Percentiles rank a stretch among this genome's conserved stretches.
These are phyloP conservation scores for Monilinia fructigena DNA, from an alignment of 2,329 filamentous ascomycete genomes.

Conservation along the genomic window DNA sequence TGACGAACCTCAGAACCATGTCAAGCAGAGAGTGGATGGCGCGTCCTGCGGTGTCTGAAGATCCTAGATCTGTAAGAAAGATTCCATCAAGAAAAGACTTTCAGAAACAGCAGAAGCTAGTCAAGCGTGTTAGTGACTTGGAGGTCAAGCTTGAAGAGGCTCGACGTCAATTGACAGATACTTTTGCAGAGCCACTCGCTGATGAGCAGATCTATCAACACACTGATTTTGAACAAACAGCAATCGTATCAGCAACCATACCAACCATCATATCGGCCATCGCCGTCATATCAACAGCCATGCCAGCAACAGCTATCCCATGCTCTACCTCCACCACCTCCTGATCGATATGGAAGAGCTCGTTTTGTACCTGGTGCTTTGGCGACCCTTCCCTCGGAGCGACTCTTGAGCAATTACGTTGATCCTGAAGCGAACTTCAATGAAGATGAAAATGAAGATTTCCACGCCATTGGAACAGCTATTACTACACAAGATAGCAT, in stretches of 20 bases:
- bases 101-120: conserved; percentile 54
- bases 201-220: conserved; percentile 31
- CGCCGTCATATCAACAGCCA: not conserved
- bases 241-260: not conserved
- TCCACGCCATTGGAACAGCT: conserved; percentile 19
- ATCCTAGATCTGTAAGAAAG: conserved; percentile 38
- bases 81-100: conserved; percentile 56
- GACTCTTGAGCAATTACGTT: conserved; percentile 43
- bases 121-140: conserved; percentile 59
- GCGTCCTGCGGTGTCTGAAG: conserved; percentile 4
- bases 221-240: not conserved
- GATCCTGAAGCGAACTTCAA: conserved; percentile 25
- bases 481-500: conserved; percentile 21
- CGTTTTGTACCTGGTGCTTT: conserved; percentile 46
- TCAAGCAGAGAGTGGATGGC: conserved; percentile 21
- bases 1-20: conserved; percentile 32
- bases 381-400: conserved; percentile 47
- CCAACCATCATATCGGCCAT: conserved; percentile 13
- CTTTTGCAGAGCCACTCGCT: conserved; percentile 44
- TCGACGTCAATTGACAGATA: conserved; percentile 52
- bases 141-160: conserved; percentile 57
- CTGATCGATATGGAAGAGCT: conserved; percentile 38
- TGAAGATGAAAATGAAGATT: conserved; percentile 23
- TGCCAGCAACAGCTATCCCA: conserved; percentile 23
- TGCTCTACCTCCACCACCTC: not conserved